A percentile compares a stretch with the other conserved stretches of the same genome.
phyloP scores from a whole-genome alignment of 1,284 basidiomycete genomes.

The Austropuccinia psidii region DNA sequence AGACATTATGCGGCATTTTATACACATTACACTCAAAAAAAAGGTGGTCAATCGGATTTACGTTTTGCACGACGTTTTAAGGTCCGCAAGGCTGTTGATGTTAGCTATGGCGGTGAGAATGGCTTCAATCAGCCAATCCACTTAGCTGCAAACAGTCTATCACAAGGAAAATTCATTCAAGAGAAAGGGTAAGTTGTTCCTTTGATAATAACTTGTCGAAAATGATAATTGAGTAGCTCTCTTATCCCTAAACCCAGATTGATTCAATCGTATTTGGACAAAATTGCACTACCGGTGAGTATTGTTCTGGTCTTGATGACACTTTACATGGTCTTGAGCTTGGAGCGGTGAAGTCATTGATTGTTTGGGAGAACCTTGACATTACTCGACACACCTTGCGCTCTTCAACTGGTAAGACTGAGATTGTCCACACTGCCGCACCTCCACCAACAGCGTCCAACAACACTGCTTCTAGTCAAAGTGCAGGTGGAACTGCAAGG shows the following conservation, averaged over 20 bases:
- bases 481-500: constrained; percentile 34
- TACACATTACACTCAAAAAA: no score
- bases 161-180: constrained; percentile 99
- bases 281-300: constrained; percentile 96
- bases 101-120: constrained; percentile 97
- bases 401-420: constrained; percentile 82
- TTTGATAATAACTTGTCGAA: neutral
- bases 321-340: constrained; percentile 94
- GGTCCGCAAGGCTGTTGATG: constrained; percentile 95
- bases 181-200: constrained; percentile 63
- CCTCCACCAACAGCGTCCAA: constrained; percentile 49
- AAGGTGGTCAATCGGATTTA: constrained; percentile 98
- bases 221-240: neutral
- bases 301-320: constrained; percentile 96
- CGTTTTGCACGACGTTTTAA: constrained; percentile 99
- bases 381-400: constrained; percentile 74
- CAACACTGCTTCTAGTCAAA: constrained; percentile 51
- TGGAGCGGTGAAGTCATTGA: constrained; percentile 90
- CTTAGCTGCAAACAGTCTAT: constrained; percentile 85
- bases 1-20: no score
- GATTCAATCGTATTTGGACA: constrained; percentile 97
- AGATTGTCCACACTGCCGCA: constrained; percentile 59
- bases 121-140: constrained; percentile 99
- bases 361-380: constrained; percentile 97
- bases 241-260: constrained; percentile 49